Evolutionary conservation across 768 basidiomycete genomes (phyloP).

Genomic region (Auricularia heimuer): DNA sequence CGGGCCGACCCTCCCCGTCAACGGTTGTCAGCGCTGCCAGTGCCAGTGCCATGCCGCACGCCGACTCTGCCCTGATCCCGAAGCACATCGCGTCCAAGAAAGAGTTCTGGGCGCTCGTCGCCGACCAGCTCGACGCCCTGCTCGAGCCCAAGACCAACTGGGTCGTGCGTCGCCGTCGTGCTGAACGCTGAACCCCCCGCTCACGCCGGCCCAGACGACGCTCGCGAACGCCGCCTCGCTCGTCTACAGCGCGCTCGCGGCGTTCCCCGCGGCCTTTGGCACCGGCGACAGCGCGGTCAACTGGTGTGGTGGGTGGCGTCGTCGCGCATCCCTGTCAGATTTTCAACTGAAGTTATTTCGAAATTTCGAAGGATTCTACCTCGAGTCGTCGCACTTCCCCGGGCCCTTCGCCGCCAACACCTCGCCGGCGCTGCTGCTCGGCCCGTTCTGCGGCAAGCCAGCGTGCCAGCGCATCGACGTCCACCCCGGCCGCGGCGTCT

Average conservation of each 20-base stretch:
- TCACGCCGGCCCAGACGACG: conserved; percentile 49
- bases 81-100: conserved; percentile 56
- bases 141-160: conserved; percentile 64
- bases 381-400: conserved; percentile 57
- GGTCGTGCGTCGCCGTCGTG: conserved; percentile 33
- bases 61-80: conserved; percentile 70
- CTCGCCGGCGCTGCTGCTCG: conserved; percentile 43
- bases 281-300: conserved; percentile 60
- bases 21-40: neutral
- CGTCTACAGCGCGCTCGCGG: conserved; percentile 66
- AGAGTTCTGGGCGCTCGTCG: conserved; percentile 74
- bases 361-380: conserved; percentile 65
- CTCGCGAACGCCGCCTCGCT: conserved; percentile 75
- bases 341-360: too few relatives aligned
- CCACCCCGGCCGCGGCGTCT: conserved; percentile 63
- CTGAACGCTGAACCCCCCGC: neutral
- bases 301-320: conserved; percentile 70
- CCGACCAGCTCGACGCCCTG: conserved; percentile 48
- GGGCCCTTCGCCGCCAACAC: conserved; percentile 16
- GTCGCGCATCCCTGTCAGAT: neutral
- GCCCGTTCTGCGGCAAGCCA: conserved; percentile 84
- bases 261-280: conserved; percentile 59
- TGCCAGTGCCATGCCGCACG: conserved; percentile 57
- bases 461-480: conserved; percentile 79
- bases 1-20: too few relatives aligned